These are phyloP conservation scores for Trichophyton verrucosum DNA, from an alignment of 2,329 filamentous ascomycete genomes.

Conservation along the genomic window DNA sequence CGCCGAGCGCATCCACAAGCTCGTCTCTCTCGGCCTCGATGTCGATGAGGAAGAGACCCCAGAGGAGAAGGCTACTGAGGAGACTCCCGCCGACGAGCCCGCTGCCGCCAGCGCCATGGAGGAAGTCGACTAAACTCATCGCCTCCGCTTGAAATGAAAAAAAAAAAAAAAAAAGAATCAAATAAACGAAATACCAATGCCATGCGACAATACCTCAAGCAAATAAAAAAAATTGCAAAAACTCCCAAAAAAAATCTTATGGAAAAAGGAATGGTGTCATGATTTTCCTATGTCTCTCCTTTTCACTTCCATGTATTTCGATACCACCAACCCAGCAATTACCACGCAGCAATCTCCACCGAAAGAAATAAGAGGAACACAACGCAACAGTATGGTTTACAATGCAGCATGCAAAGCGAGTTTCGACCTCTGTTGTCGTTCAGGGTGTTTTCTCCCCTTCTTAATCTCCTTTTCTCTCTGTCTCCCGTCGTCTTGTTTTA, in stretches of 20 bases:
- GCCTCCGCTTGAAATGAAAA: not conserved
- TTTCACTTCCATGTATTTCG: not conserved
- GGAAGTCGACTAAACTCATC: constrained; percentile 77
- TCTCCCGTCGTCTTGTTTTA: not conserved
- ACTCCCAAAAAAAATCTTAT: not conserved
- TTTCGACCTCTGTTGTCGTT: not conserved
- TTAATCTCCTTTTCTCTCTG: not conserved
- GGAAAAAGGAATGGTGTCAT: constrained; percentile 6
- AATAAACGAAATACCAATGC: not conserved
- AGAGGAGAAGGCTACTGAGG: constrained; percentile 43
- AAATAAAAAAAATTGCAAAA: constrained; percentile 2
- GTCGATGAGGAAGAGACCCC: constrained; percentile 77
- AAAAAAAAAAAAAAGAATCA: not conserved
- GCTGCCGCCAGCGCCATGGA: constrained; percentile 94
- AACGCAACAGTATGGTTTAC: not conserved
- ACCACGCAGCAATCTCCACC: no score
- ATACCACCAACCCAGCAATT: not conserved
- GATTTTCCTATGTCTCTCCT: constrained; percentile 3
- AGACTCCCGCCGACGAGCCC: constrained; percentile 48
- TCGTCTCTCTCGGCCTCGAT: constrained; percentile 93
- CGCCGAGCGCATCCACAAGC: constrained; percentile 99
- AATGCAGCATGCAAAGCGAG: not conserved
- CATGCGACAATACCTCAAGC: not conserved
- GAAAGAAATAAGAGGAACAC: not conserved
- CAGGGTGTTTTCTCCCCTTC: not conserved